phyloP scores from a whole-genome alignment of 2,329 filamentous ascomycete genomes.

The Monilinia aucupariae region DNA sequence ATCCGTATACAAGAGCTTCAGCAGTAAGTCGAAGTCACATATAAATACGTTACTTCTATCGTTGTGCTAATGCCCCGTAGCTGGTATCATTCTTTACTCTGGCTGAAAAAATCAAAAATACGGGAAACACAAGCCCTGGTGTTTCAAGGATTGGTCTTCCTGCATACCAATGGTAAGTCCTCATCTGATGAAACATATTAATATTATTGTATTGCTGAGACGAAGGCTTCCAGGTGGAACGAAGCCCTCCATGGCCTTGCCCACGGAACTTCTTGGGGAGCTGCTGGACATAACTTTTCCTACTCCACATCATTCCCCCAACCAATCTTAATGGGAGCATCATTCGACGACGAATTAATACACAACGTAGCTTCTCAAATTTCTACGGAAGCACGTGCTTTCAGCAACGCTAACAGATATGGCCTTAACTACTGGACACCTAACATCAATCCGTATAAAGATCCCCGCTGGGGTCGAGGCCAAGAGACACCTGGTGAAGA shows the following conservation, averaged over 20 bases:
- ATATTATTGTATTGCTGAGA: not conserved
- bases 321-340: constrained; percentile 56
- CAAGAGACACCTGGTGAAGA: constrained; percentile 58
- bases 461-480: constrained; percentile 58
- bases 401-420: constrained; percentile 53
- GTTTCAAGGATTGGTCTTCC: constrained; percentile 25
- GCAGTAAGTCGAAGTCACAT: constrained; percentile 18
- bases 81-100: constrained; percentile 19
- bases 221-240: constrained; percentile 40
- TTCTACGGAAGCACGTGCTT: constrained; percentile 57
- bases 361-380: constrained; percentile 50
- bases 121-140: constrained; percentile 19
- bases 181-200: not conserved
- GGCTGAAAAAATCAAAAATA: constrained; percentile 22
- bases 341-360: constrained; percentile 60
- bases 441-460: constrained; percentile 61
- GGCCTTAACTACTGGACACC: constrained; percentile 60
- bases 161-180: constrained; percentile 47
- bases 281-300: constrained; percentile 45
- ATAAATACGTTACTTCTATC: not conserved
- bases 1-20: constrained; percentile 20
- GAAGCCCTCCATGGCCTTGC: constrained; percentile 60
- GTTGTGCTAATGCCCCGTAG: constrained; percentile 1
- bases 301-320: constrained; percentile 61
- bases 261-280: constrained; percentile 49